Evolutionary conservation across 176 grass and related monocot species (phyloP).

Genomic region (Rhipidocladum racemiflorum): DNA sequence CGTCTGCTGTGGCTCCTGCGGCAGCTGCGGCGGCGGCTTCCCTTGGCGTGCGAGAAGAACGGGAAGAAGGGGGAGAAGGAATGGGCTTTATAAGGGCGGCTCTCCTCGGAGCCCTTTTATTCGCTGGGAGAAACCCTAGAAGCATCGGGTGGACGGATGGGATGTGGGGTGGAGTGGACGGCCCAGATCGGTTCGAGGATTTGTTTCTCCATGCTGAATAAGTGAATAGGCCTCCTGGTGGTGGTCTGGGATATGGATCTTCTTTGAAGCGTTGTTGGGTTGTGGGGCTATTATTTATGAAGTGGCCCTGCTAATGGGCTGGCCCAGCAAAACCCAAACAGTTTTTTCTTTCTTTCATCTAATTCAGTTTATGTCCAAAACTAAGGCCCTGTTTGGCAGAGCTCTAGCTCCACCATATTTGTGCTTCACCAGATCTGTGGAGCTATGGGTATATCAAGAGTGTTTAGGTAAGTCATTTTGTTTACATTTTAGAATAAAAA

Average conservation of each 20-base stretch:
- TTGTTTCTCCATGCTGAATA: background rate
- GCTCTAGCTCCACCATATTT: no score
- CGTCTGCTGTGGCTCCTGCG: background rate
- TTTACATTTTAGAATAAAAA: no score
- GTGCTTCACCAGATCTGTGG: no score
- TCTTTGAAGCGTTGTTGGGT: background rate
- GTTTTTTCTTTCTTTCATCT: no score
- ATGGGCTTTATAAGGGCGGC: background rate
- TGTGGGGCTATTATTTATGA: background rate
- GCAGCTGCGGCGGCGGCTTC: slow-evolving; percentile 8
- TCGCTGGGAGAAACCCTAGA: background rate
- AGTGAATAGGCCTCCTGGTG: background rate
- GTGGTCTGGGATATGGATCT: background rate
- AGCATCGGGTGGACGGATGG: slow-evolving; percentile 1
- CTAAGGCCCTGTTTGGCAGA: no score
- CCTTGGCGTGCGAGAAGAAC: slow-evolving; percentile 11
- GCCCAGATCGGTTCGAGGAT: slow-evolving; percentile 9
- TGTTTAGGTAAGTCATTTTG: no score
- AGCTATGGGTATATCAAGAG: no score
- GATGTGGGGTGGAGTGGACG: slow-evolving; percentile 11
- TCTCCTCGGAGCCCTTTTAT: background rate
- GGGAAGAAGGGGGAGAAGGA: background rate
- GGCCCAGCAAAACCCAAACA: no score
- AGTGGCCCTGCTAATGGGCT: background rate
- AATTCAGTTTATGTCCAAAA: no score